These are phyloP conservation scores for Ceratobasidium sp. DNA, from an alignment of 1,284 basidiomycete species.

Conservation along the genomic window DNA sequence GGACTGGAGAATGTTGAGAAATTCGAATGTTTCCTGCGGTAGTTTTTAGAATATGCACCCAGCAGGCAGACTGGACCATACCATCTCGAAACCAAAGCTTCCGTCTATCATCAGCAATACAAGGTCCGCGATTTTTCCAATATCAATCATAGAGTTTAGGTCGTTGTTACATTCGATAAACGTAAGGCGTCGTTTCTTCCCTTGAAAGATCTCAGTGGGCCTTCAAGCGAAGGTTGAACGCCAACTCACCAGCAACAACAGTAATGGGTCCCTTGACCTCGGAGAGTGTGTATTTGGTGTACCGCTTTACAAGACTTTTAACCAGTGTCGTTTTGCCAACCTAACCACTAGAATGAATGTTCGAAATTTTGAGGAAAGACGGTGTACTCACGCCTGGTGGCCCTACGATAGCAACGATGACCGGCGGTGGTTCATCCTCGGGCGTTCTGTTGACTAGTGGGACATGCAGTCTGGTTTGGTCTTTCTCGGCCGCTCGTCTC, in stretches of 20 bases:
- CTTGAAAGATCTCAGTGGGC: slow-evolving; percentile 46
- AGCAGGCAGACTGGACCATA: slow-evolving; percentile 57
- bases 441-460: slow-evolving; percentile 96
- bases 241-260: slow-evolving; percentile 73
- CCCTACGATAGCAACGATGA: slow-evolving; percentile 97
- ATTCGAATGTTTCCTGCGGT: slow-evolving; percentile 96
- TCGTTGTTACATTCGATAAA: slow-evolving; percentile 99
- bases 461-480: slow-evolving; percentile 96
- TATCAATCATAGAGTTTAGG: slow-evolving; percentile 97
- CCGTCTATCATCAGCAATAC: slow-evolving; percentile 98
- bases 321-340: slow-evolving; percentile 95
- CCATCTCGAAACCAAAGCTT: slow-evolving; percentile 99
- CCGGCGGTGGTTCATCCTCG: slow-evolving; percentile 91
- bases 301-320: slow-evolving; percentile 91
- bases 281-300: slow-evolving; percentile 93
- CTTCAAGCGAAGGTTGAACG: neutral
- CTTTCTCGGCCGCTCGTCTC: slow-evolving; percentile 90
- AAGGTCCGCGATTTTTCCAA: slow-evolving; percentile 96
- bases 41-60: slow-evolving; percentile 5
- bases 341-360: slow-evolving; percentile 50
- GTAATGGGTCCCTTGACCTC: slow-evolving; percentile 96
- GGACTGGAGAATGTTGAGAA: slow-evolving; percentile 95
- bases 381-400: slow-evolving; percentile 82
- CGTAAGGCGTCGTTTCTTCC: slow-evolving; percentile 93
- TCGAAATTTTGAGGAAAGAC: neutral